These are phyloP conservation scores for Acacia acuminata DNA, from an alignment of 306 rosid genomes.

Conservation along the genomic window DNA sequence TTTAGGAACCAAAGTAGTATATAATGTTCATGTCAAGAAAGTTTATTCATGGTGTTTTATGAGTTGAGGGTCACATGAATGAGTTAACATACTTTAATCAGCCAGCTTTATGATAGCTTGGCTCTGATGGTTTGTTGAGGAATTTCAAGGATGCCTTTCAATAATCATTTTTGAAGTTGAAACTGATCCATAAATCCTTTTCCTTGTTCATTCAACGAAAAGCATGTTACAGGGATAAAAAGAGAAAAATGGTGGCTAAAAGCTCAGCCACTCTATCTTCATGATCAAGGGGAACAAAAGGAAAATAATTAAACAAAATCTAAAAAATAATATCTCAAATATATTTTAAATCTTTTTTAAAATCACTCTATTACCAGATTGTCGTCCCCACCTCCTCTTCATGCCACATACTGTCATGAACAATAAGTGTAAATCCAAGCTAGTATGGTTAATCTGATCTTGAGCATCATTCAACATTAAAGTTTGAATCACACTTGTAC, in stretches of 20 bases:
- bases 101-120: constrained; percentile 23
- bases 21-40: constrained; percentile 19
- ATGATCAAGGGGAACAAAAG: neutral
- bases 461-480: too few relatives aligned
- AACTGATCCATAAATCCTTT: neutral
- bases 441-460: too few relatives aligned
- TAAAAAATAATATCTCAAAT: neutral
- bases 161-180: neutral
- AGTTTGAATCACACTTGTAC: too few relatives aligned
- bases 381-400: too few relatives aligned
- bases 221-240: too few relatives aligned
- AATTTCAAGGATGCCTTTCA: neutral
- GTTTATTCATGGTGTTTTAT: constrained; percentile 12
- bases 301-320: too few relatives aligned
- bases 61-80: neutral
- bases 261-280: neutral
- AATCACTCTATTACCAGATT: too few relatives aligned
- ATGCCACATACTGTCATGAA: too few relatives aligned
- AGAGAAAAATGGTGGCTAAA: neutral
- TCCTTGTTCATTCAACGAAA: neutral
- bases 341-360: too few relatives aligned
- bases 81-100: constrained; percentile 24
- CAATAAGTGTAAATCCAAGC: too few relatives aligned
- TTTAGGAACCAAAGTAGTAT: neutral
- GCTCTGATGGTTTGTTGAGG: neutral